Base-by-base conservation (phyloP, 1,284 basidiomycete genomes). In the Sporisorium graminicola region DNA sequence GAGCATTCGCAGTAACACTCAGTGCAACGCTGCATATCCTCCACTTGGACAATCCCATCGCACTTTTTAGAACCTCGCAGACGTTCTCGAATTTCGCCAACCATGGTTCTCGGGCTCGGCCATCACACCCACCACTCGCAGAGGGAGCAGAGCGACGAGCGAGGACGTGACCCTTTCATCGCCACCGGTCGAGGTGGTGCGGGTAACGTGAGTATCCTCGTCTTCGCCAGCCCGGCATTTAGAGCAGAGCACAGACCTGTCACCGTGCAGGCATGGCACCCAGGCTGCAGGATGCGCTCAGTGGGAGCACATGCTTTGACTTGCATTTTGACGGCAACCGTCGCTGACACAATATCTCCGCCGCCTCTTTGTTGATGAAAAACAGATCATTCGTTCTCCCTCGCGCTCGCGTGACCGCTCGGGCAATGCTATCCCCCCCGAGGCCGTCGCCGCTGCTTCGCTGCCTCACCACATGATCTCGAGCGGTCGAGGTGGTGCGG, bases 401-500 rank as follows among this genome's bases (percentile, higher is more conserved):
- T 76, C 71, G 42, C 77, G 71, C 40, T 77, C 74, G 31, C 71
- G 74, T 35, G 71, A 77, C 26, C 74, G 74, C 60, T 65, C 66
- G 7, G 67, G 59, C 57, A 64, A 75, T 29, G 64, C 63, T 50
- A 67, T 61, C 61, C 60, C 64, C 2, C 44, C 56, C 50, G 37
- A 63, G 24, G 31, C 55, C 5, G 59, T 65, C 55, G 59, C 62
- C 12, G 60, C 67, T 18, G 62, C 63, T 29, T 69, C 65, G 6
- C 64, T 71, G 4, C 72, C 76, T 22, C 43, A 53, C 43, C 73
- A 78, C 66, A 55, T 74, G 52, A 71, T 74, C 67, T 91, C 91
- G 43, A 89, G 90, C 47, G 92, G 93, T 20, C 89, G 92, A 35
- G 92, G 92, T 40, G 92, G 92, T 27, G 89, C 89, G 20, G 92